Conservation (phyloP, 139 green algal genomes). For the Chlorella sorokiniana region DNA sequence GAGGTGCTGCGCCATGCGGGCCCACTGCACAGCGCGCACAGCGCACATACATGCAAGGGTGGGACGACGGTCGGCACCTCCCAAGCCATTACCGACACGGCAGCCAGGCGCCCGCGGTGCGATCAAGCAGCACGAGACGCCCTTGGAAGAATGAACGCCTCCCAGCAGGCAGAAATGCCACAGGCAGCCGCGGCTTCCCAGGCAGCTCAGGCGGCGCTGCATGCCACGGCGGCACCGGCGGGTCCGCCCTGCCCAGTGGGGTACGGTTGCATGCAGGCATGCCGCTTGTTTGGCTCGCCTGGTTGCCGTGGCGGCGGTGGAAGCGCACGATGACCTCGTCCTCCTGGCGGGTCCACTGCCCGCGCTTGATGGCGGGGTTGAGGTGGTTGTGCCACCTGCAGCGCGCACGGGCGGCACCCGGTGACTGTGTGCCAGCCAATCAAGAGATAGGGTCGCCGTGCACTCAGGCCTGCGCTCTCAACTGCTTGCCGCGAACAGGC, state of each 20-base stretch:
- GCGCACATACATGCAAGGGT: too few relatives aligned
- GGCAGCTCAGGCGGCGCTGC: too few relatives aligned
- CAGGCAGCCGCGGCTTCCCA: neutral
- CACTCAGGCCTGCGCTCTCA: neutral
- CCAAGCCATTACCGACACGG: neutral
- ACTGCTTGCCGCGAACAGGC: too few relatives aligned
- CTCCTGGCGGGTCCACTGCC: constrained; percentile 65
- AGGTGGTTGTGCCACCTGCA: constrained; percentile 74
- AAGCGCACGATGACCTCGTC: constrained; percentile 52
- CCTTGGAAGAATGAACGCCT: too few relatives aligned
- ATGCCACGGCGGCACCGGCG: too few relatives aligned
- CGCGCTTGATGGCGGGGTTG: constrained; percentile 67
- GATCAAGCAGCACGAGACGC: too few relatives aligned
- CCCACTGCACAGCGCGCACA: constrained; percentile 54
- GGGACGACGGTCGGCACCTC: too few relatives aligned
- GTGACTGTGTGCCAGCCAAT: neutral
- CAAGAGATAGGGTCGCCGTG: neutral
- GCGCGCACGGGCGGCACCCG: neutral
- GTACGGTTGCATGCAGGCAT: too few relatives aligned
- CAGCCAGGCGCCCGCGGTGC: too few relatives aligned
- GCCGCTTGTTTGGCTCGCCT: too few relatives aligned
- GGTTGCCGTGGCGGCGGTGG: constrained; percentile 44
- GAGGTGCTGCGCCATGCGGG: constrained; percentile 63
- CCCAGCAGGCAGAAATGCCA: too few relatives aligned
- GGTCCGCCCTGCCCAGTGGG: neutral